Evolutionary conservation across 2,329 filamentous ascomycete species (phyloP).

Genomic region (Pseudogymnoascus sp.): DNA sequence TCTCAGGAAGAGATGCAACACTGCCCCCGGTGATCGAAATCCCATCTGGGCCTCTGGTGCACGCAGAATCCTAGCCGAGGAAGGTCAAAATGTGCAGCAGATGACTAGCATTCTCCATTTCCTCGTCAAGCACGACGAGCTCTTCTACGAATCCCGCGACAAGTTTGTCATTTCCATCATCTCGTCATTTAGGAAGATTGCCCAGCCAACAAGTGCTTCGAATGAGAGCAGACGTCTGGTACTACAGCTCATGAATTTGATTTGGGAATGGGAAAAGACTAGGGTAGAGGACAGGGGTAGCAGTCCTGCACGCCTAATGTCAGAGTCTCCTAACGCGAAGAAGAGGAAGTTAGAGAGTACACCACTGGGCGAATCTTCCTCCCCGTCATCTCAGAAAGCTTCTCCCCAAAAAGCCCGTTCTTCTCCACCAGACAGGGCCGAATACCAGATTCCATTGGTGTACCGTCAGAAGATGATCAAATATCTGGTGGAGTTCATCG

Average conservation of each 20-base stretch:
- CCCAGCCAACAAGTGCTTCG: constrained; percentile 71
- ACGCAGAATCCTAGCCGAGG: constrained; percentile 83
- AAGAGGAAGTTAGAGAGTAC: constrained; percentile 65
- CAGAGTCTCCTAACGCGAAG: constrained; percentile 63
- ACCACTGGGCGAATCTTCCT: constrained; percentile 42
- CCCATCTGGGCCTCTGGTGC: constrained; percentile 86
- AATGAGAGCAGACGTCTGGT: constrained; percentile 89
- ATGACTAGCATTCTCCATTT: constrained; percentile 98
- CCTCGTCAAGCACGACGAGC: constrained; percentile 78
- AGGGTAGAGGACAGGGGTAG: constrained; percentile 56
- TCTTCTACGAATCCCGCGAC: constrained; percentile 93
- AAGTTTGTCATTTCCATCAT: constrained; percentile 87
- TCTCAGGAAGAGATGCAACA: constrained; percentile 72
- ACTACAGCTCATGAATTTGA: constrained; percentile 80
- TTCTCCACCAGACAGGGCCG: constrained; percentile 43
- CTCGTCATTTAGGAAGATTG: constrained; percentile 79
- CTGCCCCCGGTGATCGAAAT: constrained; percentile 59
- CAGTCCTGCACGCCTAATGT: constrained; percentile 37
- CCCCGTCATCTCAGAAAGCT: constrained; percentile 44
- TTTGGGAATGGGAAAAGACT: constrained; percentile 88
- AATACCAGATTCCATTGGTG: constrained; percentile 59
- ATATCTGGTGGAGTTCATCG: constrained; percentile 93
- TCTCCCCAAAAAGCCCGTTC: constrained; percentile 32
- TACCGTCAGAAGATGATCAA: constrained; percentile 79
- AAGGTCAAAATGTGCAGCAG: constrained; percentile 90